A percentile compares a stretch with the other conserved stretches of the same genome.
Evolutionary conservation across 73 alveolate species (phyloP).

Genomic region (Loxodes magnus): DNA sequence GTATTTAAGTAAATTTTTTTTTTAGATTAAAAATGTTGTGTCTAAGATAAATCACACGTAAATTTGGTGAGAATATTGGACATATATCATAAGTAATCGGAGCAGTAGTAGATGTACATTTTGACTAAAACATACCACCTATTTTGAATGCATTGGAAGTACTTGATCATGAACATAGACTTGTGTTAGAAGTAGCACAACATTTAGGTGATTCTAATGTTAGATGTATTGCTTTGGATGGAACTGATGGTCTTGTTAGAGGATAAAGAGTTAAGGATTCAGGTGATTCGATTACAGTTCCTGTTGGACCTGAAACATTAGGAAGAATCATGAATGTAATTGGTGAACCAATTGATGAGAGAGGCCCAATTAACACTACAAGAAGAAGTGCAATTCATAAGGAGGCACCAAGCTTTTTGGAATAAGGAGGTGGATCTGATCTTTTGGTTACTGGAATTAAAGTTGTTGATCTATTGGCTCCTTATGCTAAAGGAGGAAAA

Average conservation of each 20-base stretch:
- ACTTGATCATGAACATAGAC: conserved; percentile 58
- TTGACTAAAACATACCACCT: conserved; percentile 89
- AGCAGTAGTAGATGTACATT: conserved; percentile 96
- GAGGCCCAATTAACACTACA: conserved; percentile 67
- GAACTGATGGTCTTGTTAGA: conserved; percentile 92
- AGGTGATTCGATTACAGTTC: conserved; percentile 86
- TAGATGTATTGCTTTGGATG: conserved; percentile 94
- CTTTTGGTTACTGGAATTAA: conserved; percentile 80
- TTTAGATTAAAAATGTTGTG: too few species aligned
- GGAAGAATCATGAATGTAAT: conserved; percentile 94
- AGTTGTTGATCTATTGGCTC: conserved; percentile 96
- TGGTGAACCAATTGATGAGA: conserved; percentile 97
- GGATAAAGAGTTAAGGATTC: conserved; percentile 83
- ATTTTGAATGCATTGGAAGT: conserved; percentile 92
- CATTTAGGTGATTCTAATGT: conserved; percentile 89
- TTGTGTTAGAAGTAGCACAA: conserved; percentile 91
- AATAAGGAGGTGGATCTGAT: conserved; percentile 79
- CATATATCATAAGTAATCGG: conserved; percentile 90
- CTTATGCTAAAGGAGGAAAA: conserved; percentile 93
- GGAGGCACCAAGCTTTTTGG: conserved; percentile 90
- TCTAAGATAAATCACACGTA: too few species aligned
- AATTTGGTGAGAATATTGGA: too few species aligned
- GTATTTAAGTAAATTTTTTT: too few species aligned
- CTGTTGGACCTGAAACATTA: conserved; percentile 90
- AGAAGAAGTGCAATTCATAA: conserved; percentile 83